Percentiles rank a stretch among this genome's conserved stretches.
Evolutionary conservation across 2,329 filamentous ascomycete species (phyloP).

Genomic region (Dothiorella sarmentorum): DNA sequence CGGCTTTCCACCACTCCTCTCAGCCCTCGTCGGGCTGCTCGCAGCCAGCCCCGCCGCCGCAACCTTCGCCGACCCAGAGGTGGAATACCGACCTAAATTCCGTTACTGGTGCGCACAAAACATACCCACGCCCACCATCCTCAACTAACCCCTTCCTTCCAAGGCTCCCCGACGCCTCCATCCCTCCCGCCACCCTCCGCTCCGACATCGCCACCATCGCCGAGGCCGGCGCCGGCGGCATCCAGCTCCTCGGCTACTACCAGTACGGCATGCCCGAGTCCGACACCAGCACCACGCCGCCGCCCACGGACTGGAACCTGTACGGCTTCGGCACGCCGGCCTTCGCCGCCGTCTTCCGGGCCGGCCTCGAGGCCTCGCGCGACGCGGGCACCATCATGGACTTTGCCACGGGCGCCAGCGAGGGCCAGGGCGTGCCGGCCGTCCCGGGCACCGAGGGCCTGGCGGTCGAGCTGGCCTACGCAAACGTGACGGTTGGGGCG

Average conservation of each 20-base stretch:
- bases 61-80: slow-evolving; percentile 4
- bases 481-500: slow-evolving; percentile 20
- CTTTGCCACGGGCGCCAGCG: slow-evolving; percentile 46
- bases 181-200: slow-evolving; percentile 18
- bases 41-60: not conserved
- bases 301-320: slow-evolving; percentile 36
- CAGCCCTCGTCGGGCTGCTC: not conserved
- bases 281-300: slow-evolving; percentile 19
- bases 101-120: slow-evolving; percentile 23
- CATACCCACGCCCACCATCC: not conserved
- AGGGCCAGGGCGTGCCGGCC: slow-evolving; percentile 47
- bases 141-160: not conserved
- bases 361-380: slow-evolving; percentile 31
- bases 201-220: slow-evolving; percentile 20
- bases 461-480: slow-evolving; percentile 21
- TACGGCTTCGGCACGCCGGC: slow-evolving; percentile 42
- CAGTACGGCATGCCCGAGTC: slow-evolving; percentile 21
- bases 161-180: slow-evolving; percentile 26
- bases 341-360: slow-evolving; percentile 29
- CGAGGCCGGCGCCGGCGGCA: slow-evolving; percentile 22
- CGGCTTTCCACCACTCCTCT: not conserved
- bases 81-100: slow-evolving; percentile 23
- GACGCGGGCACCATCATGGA: slow-evolving; percentile 43
- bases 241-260: slow-evolving; percentile 26
- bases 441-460: slow-evolving; percentile 21